phyloP scores from a whole-genome alignment of 2,329 filamentous ascomycete genomes.

The Exophiala bonariae region DNA sequence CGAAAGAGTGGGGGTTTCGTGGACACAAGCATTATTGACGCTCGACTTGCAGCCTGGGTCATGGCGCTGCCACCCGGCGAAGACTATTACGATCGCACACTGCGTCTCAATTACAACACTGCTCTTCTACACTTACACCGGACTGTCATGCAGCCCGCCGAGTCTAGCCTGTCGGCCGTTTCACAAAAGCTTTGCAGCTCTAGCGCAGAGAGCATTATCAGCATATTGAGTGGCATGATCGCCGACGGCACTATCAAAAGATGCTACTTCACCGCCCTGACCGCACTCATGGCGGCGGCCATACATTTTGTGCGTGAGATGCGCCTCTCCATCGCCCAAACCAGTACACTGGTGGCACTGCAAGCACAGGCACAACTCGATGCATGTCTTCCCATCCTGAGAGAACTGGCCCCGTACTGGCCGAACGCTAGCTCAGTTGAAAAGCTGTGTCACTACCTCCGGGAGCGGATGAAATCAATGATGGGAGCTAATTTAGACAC shows the following conservation, averaged over 20 bases:
- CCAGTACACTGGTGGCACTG: background rate
- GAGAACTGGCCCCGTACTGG: background rate
- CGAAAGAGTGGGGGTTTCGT: background rate
- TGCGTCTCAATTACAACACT: conserved; percentile 16
- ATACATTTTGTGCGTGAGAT: conserved; percentile 1
- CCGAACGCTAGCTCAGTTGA: background rate
- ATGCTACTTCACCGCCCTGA: conserved; percentile 6
- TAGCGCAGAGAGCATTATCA: background rate
- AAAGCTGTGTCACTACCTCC: conserved; percentile 3
- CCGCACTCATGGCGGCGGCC: conserved; percentile 3
- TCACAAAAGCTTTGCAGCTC: background rate
- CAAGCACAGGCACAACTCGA: conserved; percentile 1
- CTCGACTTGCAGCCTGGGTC: conserved; percentile 6
- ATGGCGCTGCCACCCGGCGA: background rate
- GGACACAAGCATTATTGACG: background rate
- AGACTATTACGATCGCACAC: conserved; percentile 3
- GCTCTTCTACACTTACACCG: conserved; percentile 11
- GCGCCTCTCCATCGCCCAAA: background rate
- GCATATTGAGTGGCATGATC: background rate
- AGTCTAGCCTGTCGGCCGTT: background rate
- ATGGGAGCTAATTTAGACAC: background rate
- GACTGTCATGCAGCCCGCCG: background rate
- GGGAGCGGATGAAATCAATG: background rate
- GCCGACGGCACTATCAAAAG: background rate
- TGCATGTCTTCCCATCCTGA: conserved; percentile 1